Base-by-base conservation (phyloP, 805 yeast genomes). In the Myxozyma nipponensis region DNA sequence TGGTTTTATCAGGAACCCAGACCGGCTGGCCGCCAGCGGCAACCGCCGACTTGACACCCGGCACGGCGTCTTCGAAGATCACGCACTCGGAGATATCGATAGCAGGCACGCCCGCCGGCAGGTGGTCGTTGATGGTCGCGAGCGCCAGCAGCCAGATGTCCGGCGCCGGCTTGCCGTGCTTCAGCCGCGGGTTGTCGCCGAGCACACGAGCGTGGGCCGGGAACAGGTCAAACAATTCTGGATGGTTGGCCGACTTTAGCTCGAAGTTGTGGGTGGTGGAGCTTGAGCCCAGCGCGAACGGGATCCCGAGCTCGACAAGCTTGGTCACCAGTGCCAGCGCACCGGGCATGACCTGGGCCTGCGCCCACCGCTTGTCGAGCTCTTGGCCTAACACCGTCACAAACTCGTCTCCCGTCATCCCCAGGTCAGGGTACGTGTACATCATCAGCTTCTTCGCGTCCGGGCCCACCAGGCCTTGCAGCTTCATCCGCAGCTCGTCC, bases 41-140 rank as follows among this genome's bases (percentile, higher is more conserved):
- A 47, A 76, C 77, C 10, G 95, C 98, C 2, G 95, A 82, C 18
- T 72, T 63, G 19, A 90, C 90, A 1, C 98, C 98, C 0, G 95
- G 89, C 35, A 88, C 72, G 1, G 96, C 97, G 69, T 91, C 98
- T 72, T 91, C 98, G 67, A 91, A 91, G 1, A 91, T 84, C 30
- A 91, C 66, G 13, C 32, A 28, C 32, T 28, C 13, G 7, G 32
- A 28, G 7, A 28, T 28, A 28, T 28, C 32, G 13, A 28, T 28
- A 7, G 7, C 13, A 9, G 32, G 32, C 32, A 28, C 32, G 13
- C 13, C 32, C 7, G 32, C 62, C 95, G 39, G 22, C 7, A 63
- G 59, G 44, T 82, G 74, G 40, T 78, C 77, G 65, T 91, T 91
- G 48, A 91, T 61, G 15, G 82, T 76, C 17, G 73, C 78, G 53